Base-by-base conservation (phyloP, 305 asterid species). In the Rubia occidens region DNA sequence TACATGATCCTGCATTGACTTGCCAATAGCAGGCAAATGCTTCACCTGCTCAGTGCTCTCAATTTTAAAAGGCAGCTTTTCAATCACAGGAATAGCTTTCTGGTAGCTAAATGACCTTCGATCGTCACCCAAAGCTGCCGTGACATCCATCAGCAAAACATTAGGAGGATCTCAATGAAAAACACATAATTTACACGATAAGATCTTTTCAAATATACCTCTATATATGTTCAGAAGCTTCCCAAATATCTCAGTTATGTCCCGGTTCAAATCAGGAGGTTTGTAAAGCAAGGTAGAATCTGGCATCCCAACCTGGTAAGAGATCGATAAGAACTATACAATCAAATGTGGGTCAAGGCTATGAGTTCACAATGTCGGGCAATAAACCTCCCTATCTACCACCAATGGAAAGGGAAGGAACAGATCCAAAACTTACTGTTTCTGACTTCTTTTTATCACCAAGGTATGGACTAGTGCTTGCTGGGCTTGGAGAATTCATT, bases 1-100 rank as follows among this genome's bases (percentile, higher is more conserved):
- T 76, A 94, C 99, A 82, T 90, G 99, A 74, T 90, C 97, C 80
- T 86, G 95, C 87, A 94, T 71, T 37, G 97, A 90, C 88, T 85
- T 90, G 60, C 99, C 99, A 56, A 94, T 94, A 40, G 89, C 87
- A 68, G 99, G 93, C 64, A 87, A 81, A 80, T 84, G 72, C 78
- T 86, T 94, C 69, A 94, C 96, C 86, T 94, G 95, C 78, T 94
- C 93, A 35, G 71, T 82, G 65, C 87, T 83, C 84, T 86, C 99
- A 74, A 94, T 84, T 85, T 74, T 90, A 77, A 87, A 89, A 54
- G 96, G 96, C 77, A 90, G 78, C 74, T 90, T 94, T 78, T 94
- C 99, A 78, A 94, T 89, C 73, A 90, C 97, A 35, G 86, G 78
- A 74, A 94, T 87, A 75, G 96, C 97, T 84, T 90, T 94, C 76